Evolutionary conservation across 176 grass and related monocot genomes (phyloP).

Genomic region (Metroxylon sagu): DNA sequence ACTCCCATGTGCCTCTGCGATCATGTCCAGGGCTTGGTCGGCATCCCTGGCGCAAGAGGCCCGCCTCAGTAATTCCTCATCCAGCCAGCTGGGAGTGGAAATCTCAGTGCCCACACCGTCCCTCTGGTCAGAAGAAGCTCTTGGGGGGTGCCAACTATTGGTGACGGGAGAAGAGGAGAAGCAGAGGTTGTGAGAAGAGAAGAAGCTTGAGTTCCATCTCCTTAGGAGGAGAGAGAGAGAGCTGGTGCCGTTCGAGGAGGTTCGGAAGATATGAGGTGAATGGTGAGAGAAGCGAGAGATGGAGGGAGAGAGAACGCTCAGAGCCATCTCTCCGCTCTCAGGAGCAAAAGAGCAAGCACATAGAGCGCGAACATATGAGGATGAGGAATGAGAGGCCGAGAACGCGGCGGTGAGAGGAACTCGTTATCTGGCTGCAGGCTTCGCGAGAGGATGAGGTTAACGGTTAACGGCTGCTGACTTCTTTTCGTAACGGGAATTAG

Average conservation of each 20-base stretch:
- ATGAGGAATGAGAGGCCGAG: slow-evolving; percentile 39
- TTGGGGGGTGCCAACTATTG: slow-evolving; percentile 14
- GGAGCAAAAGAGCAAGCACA: slow-evolving; percentile 18
- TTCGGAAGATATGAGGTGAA: background rate
- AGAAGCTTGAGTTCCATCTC: too few species aligned
- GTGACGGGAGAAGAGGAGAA: slow-evolving; percentile 3
- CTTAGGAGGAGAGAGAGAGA: too few species aligned
- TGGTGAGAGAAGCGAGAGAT: slow-evolving; percentile 17
- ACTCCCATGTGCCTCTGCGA: background rate
- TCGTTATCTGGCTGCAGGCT: too few species aligned
- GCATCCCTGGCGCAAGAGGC: slow-evolving; percentile 7
- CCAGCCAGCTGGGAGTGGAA: slow-evolving; percentile 13
- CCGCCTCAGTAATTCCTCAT: slow-evolving; percentile 22
- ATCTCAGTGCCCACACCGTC: slow-evolving; percentile 21
- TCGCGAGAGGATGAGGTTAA: too few species aligned
- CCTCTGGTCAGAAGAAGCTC: slow-evolving; percentile 26
- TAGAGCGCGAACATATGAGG: slow-evolving; percentile 12
- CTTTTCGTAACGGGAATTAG: too few species aligned
- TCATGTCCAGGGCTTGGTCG: slow-evolving; percentile 10
- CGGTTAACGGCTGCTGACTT: too few species aligned
- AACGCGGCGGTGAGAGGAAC: too few species aligned
- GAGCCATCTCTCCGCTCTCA: slow-evolving; percentile 45
- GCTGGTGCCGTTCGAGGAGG: background rate
- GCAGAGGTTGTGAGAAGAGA: background rate
- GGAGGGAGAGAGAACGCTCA: slow-evolving; percentile 28